Conservation (phyloP, 225 moss, liverwort and hornwort genomes). For the Polytrichum commune region DNA sequence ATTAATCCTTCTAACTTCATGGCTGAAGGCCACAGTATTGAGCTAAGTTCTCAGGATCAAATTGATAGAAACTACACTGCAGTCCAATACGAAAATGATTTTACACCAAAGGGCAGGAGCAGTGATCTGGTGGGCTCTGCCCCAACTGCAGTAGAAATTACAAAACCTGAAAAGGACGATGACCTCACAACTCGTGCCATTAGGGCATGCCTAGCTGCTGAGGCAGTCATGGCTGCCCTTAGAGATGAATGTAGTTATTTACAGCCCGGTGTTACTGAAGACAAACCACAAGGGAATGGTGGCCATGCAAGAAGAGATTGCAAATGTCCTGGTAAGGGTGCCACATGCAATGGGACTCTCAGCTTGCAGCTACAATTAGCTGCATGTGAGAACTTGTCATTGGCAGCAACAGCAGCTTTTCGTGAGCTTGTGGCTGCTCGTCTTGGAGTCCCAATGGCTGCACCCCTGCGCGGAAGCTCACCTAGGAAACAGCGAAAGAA, state of each 20-base stretch:
- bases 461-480: background rate
- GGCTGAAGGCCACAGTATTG: slow-evolving; percentile 17
- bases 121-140: slow-evolving; percentile 6
- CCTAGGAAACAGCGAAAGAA: slow-evolving; percentile 10
- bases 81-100: background rate
- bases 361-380: slow-evolving; percentile 30
- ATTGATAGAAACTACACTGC: background rate
- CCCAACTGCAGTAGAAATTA: fast-evolving
- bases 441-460: slow-evolving; percentile 14
- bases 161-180: background rate
- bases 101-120: background rate
- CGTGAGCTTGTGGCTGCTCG: slow-evolving; percentile 20
- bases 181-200: slow-evolving; percentile 26
- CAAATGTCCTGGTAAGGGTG: slow-evolving; percentile 15
- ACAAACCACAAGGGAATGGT: background rate
- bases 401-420: slow-evolving; percentile 26
- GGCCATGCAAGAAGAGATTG: slow-evolving; percentile 12
- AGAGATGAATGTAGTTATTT: slow-evolving; percentile 37
- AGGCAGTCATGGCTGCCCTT: slow-evolving; percentile 25
- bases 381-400: slow-evolving; percentile 40
- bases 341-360: slow-evolving; percentile 18
- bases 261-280: background rate
- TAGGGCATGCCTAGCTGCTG: slow-evolving; percentile 29
- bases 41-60: background rate
- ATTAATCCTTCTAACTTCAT: slow-evolving; percentile 1